Base-by-base conservation (phyloP, 805 yeast genomes). In the Citeromyces matritensis region DNA sequence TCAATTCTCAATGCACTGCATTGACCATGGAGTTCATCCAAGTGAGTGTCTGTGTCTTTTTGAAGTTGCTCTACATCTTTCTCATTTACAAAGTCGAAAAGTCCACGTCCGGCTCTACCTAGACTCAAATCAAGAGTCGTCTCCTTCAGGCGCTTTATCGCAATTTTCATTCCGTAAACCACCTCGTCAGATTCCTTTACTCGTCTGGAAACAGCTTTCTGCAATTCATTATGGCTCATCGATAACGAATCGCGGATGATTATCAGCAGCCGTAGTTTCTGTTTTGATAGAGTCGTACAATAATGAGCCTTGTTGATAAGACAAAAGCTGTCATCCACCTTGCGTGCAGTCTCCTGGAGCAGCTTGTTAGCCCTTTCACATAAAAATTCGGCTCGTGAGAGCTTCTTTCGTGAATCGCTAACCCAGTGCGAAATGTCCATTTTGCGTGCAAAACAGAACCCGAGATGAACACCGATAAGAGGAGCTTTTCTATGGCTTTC, bases 61-160 rank as follows among this genome's bases (percentile, higher is more conserved):
- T 17, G 21, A 5, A 17, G 21, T 7, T 17, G 5, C 21, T 17
- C 21, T 17, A 17, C 6, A 7, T 17, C 58, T 3, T 45, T 44
- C 24, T 51, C 61, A 25, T 70, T 60, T 2, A 74, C 65, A 40
- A 65, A 72, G 31, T 69, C 71, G 29, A 57, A 58, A 23, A 73
- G 37, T 5, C 40, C 36, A 11, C 15, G 27, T 1, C 38, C 40
- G 14, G 32, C 41, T 25, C 34, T 28, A 4, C 41, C 31, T 23
- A 59, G 46, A 1, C 53, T 49, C 10, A 46, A 36, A 30, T 57
- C 64, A 26, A 65, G 55, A 6, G 45, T 44, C 2, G 60, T 52
- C 13, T 38, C 35, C 23, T 58, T 57, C 30, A 72, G 49, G 3
- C 36, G 37, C 3, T 42, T 40, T 9, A 63, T 38, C 3, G 56